These are phyloP conservation scores for Pseudopithomyces maydicus DNA, from an alignment of 2,329 filamentous ascomycete genomes.

Conservation along the genomic window DNA sequence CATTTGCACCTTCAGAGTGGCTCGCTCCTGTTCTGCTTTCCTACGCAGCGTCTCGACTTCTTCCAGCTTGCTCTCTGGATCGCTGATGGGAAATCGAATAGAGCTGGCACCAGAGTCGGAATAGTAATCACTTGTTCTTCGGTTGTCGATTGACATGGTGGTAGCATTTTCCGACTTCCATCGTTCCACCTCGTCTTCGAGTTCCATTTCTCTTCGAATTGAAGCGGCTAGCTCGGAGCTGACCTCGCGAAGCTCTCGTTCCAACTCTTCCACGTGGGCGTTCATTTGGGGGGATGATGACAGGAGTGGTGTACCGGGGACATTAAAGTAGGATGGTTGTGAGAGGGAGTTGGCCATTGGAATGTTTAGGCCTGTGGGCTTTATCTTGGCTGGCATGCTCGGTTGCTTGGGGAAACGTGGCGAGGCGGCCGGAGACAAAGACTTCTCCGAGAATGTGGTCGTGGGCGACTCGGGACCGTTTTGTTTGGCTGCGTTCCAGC, in stretches of 20 bases:
- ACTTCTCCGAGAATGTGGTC: constrained; percentile 66
- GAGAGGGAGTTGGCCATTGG: constrained; percentile 55
- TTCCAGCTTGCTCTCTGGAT: constrained; percentile 61
- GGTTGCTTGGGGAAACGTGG: constrained; percentile 47
- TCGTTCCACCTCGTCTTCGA: constrained; percentile 91
- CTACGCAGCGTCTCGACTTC: constrained; percentile 84
- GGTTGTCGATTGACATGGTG: constrained; percentile 61
- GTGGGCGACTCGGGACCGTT: constrained; percentile 61
- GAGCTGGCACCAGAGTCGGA: constrained; percentile 94
- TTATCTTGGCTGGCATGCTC: constrained; percentile 36
- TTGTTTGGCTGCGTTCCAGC: constrained; percentile 64
- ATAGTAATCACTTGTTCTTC: constrained; percentile 94
- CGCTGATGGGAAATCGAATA: constrained; percentile 72
- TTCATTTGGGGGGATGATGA: constrained; percentile 51
- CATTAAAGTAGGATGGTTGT: constrained; percentile 50
- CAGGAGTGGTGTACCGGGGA: constrained; percentile 53
- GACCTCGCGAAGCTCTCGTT: constrained; percentile 92
- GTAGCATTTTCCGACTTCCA: constrained; percentile 76
- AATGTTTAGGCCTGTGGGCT: constrained; percentile 57
- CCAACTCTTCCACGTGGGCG: constrained; percentile 80
- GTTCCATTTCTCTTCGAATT: constrained; percentile 92
- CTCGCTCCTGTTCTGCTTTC: constrained; percentile 87
- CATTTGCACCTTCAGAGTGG: constrained; percentile 81
- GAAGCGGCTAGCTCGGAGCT: constrained; percentile 90
- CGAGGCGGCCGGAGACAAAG: constrained; percentile 63